Evolutionary conservation across 805 yeast species (phyloP), one percentile per base, ranked within the genome.

Genomic region (Metschnikowia anglica): DNA sequence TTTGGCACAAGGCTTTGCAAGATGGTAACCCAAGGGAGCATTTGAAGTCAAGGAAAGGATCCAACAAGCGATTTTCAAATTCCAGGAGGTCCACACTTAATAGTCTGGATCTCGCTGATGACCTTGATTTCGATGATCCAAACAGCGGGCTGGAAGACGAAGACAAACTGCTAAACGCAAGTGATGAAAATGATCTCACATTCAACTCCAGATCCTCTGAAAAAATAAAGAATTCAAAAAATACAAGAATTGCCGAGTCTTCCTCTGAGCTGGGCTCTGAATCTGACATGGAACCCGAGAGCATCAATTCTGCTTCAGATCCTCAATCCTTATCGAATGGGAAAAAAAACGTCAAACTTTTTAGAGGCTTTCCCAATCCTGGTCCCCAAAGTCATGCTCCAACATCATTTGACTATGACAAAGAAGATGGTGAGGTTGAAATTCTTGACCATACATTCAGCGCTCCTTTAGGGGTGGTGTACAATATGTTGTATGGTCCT

Each of bases 401-500:
- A 2, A 86, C 96, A 0, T 58, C 62, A 1, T 58, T 74, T 33
- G 72, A 69, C 1, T 63, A 65, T 34, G 71, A 73, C 15, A 40
- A 47, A 15, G 53, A 54, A 2, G 68, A 75, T 10, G 88, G 81
- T 51, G 76, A 68, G 34, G 59, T 77, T 4, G 68, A 85, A 25
- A 65, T 79, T 4, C 65, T 68, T 18, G 76, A 76, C 28, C 77
- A 74, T 18, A 67, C 64, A 1, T 65, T 85, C 27, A 64, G 72
- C 12, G 90, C 86, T 1, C 93, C 98, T 1, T 67, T 91, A 3
- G 97, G 97, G 0, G 71, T 83, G 0, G 75, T 88, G 0, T 88
- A 73, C 55, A 79, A 77, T 42, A 54, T 90, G 7, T 52, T 89
- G 36, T 91, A 84, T 63, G 95, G 96, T 19, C 66, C 72, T 5